Percentiles rank a stretch among this genome's conserved stretches.
Evolutionary conservation across 2,329 filamentous ascomycete genomes (phyloP).

Genomic region (Mycocentrospora acerina): DNA sequence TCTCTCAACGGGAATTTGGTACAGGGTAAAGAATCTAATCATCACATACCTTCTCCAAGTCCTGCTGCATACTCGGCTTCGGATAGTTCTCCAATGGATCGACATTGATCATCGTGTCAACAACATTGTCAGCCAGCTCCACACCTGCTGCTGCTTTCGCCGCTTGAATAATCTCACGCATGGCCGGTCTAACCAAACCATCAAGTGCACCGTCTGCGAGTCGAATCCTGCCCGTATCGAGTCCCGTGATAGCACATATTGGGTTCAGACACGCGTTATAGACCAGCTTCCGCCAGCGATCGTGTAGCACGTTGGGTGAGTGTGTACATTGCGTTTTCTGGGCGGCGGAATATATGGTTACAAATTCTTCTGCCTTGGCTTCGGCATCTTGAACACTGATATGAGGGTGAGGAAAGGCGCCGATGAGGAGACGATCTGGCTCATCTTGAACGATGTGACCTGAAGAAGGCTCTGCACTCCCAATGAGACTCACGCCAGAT

Average conservation of each 20-base stretch:
- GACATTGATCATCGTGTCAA: conserved; percentile 49
- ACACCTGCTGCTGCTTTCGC: conserved; percentile 49
- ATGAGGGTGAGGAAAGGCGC: conserved; percentile 49
- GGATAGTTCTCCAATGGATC: conserved; percentile 55
- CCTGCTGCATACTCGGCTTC: conserved; percentile 58
- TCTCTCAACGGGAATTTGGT: too few relatives aligned
- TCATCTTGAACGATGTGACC: conserved; percentile 58
- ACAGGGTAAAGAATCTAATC: too few relatives aligned
- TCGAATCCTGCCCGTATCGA: conserved; percentile 56
- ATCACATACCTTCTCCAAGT: conserved; percentile 52
- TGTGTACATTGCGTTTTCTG: conserved; percentile 49
- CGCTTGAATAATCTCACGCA: conserved; percentile 53
- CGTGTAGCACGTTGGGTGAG: conserved; percentile 46
- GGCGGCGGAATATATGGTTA: conserved; percentile 50
- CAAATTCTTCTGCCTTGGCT: conserved; percentile 46
- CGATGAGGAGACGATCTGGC: conserved; percentile 53
- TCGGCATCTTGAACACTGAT: conserved; percentile 23
- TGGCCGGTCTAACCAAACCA: conserved; percentile 54
- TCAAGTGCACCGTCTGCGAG: conserved; percentile 49
- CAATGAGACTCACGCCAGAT: conserved; percentile 56
- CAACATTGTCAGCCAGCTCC: conserved; percentile 46
- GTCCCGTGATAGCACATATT: conserved; percentile 52
- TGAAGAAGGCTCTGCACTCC: conserved; percentile 50
- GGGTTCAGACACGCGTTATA: conserved; percentile 57
- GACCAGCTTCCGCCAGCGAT: conserved; percentile 56